Evolutionary conservation across 148 eudicot genomes (phyloP).

Genomic region (Amaranthus hypochondriacus): DNA sequence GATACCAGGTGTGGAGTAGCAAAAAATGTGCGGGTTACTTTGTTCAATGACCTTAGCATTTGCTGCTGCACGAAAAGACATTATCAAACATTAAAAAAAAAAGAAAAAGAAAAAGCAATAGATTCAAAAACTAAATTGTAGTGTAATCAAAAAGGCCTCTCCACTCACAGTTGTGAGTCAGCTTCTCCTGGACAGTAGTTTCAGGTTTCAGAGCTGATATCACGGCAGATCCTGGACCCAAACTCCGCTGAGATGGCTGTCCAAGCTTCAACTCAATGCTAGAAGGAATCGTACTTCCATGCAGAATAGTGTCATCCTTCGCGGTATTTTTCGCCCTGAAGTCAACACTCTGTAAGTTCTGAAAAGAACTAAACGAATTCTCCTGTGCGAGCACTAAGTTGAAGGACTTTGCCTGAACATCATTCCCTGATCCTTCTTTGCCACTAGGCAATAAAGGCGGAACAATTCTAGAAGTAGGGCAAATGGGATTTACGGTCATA

Average conservation of each 20-base stretch:
- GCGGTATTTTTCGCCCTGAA: constrained; percentile 22
- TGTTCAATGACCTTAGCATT: constrained; percentile 24
- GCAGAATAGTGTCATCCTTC: constrained; percentile 26
- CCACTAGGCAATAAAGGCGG: constrained; percentile 25
- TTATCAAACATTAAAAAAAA: constrained; percentile 11
- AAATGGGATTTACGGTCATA: constrained; percentile 25
- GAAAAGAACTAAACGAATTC: constrained; percentile 26
- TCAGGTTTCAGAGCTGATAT: constrained; percentile 25
- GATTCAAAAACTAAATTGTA: constrained; percentile 1
- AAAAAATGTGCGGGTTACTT: constrained; percentile 19
- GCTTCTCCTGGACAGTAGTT: constrained; percentile 30
- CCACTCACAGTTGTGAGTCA: constrained; percentile 39
- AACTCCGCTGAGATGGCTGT: constrained; percentile 52
- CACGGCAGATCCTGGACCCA: constrained; percentile 30
- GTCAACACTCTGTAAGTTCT: constrained; percentile 22
- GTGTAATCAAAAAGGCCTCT: neutral
- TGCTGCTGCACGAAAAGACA: constrained; percentile 30
- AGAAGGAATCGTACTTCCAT: constrained; percentile 36
- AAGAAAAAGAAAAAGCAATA: constrained; percentile 2
- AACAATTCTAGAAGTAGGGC: constrained; percentile 18
- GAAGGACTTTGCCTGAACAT: constrained; percentile 24
- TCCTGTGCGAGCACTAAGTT: constrained; percentile 20
- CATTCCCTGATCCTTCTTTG: constrained; percentile 24
- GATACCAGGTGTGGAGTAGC: constrained; percentile 27
- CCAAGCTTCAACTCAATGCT: constrained; percentile 61